phyloP scores from a whole-genome alignment of 805 yeast genomes.

The Nakazawaea pomicola region DNA sequence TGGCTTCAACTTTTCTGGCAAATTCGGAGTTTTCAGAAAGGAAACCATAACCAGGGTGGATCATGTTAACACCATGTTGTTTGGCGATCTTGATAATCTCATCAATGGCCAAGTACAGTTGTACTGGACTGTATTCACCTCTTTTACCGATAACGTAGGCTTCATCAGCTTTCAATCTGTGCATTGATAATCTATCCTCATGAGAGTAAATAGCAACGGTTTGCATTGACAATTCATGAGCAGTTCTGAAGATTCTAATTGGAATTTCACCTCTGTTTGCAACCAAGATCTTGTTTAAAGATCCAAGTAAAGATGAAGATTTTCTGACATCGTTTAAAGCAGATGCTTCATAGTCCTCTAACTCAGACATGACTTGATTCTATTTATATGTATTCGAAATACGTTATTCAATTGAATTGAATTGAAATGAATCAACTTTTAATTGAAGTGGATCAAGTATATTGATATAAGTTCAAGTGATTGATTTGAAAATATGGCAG shows the following conservation, averaged over 20 bases:
- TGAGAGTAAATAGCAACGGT: slow-evolving; percentile 96
- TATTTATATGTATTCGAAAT: not conserved
- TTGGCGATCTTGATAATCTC: slow-evolving; percentile 86
- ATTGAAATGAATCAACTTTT: not conserved
- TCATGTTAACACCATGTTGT: slow-evolving; percentile 73
- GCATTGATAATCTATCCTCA: slow-evolving; percentile 93
- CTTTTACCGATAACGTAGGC: slow-evolving; percentile 86
- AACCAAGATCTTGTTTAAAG: slow-evolving; percentile 61
- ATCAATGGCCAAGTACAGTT: slow-evolving; percentile 92
- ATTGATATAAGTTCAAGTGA: no score
- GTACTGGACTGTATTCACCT: slow-evolving; percentile 92
- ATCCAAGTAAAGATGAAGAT: slow-evolving; percentile 41
- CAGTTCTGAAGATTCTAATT: slow-evolving; percentile 88
- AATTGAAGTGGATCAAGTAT: no score
- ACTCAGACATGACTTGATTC: slow-evolving; percentile 6
- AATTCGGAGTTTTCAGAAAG: slow-evolving; percentile 88
- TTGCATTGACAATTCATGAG: slow-evolving; percentile 95
- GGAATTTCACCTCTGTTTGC: slow-evolving; percentile 88
- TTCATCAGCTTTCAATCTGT: slow-evolving; percentile 90
- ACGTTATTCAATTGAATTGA: not conserved
- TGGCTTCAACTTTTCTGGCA: slow-evolving; percentile 85
- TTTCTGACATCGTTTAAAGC: slow-evolving; percentile 29
- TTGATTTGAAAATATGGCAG: not conserved
- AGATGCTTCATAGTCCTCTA: slow-evolving; percentile 11
- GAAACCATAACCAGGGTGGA: slow-evolving; percentile 92